Conservation (phyloP, 805 yeast species). For the Yarrowia sp. region DNA sequence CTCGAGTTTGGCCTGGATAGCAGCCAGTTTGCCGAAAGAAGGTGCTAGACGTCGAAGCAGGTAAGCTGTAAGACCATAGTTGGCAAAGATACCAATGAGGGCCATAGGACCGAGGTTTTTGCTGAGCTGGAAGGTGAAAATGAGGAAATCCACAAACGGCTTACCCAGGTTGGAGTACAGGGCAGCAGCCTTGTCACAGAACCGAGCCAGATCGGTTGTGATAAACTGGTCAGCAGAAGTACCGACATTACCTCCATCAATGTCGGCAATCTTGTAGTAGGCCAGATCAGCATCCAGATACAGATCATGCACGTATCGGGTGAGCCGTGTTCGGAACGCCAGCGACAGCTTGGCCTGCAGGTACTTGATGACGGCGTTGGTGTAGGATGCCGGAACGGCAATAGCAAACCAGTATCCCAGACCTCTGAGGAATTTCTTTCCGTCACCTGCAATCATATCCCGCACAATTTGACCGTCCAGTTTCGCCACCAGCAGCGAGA, state of each 20-base stretch:
- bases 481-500: slow-evolving; percentile 79
- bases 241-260: slow-evolving; percentile 54
- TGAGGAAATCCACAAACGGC: slow-evolving; percentile 80
- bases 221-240: slow-evolving; percentile 70
- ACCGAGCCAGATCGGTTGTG: slow-evolving; percentile 77
- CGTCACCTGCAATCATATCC: slow-evolving; percentile 79
- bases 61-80: slow-evolving; percentile 77
- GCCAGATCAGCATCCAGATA: slow-evolving; percentile 78
- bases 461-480: slow-evolving; percentile 90
- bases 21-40: slow-evolving; percentile 73
- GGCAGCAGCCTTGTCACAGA: slow-evolving; percentile 76
- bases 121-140: slow-evolving; percentile 78
- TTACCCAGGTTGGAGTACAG: slow-evolving; percentile 87
- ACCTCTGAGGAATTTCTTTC: slow-evolving; percentile 70
- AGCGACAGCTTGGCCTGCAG: slow-evolving; percentile 72
- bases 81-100: slow-evolving; percentile 72
- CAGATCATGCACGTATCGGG: slow-evolving; percentile 85
- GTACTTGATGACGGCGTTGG: slow-evolving; percentile 84
- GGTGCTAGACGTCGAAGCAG: slow-evolving; percentile 74
- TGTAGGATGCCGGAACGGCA: slow-evolving; percentile 90
- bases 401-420: slow-evolving; percentile 81
- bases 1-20: slow-evolving; percentile 72
- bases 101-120: slow-evolving; percentile 88
- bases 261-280: slow-evolving; percentile 74
- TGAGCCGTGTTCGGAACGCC: slow-evolving; percentile 78